Percentiles rank a stretch among this genome's conserved stretches.
Conservation (phyloP, 192 early-diverging fungal genomes). For the Backusella psychrophila region DNA sequence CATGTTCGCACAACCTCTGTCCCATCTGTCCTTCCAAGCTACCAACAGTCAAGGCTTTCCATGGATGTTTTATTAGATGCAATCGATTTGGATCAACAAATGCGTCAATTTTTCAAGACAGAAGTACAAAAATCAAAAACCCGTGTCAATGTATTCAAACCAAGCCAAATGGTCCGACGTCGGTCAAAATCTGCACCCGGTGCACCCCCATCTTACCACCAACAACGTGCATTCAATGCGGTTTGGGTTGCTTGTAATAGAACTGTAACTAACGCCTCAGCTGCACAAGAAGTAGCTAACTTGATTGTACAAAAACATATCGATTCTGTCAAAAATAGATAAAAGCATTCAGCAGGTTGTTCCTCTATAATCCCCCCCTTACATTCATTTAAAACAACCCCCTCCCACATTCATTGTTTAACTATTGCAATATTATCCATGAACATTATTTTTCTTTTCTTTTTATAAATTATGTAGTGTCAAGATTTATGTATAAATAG, state of each 20-base stretch:
- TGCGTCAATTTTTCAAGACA: constrained; percentile 20
- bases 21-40: constrained; percentile 8
- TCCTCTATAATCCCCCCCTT: not conserved
- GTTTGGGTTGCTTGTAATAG: constrained; percentile 5
- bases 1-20: constrained; percentile 13
- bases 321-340: constrained; percentile 13
- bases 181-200: constrained; percentile 21
- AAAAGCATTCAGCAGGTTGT: not conserved
- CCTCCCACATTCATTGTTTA: constrained; percentile 2
- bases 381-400: not conserved
- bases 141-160: not conserved
- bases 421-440: constrained; percentile 10
- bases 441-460: not conserved
- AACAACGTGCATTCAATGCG: constrained; percentile 8
- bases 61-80: constrained; percentile 27
- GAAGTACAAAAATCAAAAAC: constrained; percentile 17
- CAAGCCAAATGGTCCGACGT: constrained; percentile 1
- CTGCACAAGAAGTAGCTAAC: constrained; percentile 12
- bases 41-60: constrained; percentile 5
- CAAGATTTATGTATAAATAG: constrained; percentile 8
- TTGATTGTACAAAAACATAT: constrained; percentile 22
- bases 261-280: not conserved
- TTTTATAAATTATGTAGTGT: constrained; percentile 1
- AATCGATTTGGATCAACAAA: constrained; percentile 31
- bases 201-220: constrained; percentile 11